phyloP scores from a whole-genome alignment of 129 eudicot species.

The Lactuca sativa region DNA sequence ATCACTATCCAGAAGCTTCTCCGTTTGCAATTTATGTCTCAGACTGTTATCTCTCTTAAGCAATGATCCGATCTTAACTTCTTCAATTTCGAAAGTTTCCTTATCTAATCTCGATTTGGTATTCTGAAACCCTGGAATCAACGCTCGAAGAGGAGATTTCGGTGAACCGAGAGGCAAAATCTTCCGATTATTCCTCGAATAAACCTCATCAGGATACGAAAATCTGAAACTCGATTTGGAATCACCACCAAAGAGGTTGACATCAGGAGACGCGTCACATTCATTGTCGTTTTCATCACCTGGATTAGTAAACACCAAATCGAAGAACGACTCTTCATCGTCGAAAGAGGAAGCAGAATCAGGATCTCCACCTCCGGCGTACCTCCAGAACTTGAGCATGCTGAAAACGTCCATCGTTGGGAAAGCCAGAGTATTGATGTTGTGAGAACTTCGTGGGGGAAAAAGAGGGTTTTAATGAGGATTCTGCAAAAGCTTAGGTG shows the following conservation, averaged over 20 bases:
- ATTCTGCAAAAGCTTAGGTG: slow-evolving; percentile 16
- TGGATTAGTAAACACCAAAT: slow-evolving; percentile 47
- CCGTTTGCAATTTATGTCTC: slow-evolving; percentile 43
- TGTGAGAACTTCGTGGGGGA: neutral
- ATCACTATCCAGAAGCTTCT: slow-evolving; percentile 21
- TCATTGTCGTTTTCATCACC: slow-evolving; percentile 3
- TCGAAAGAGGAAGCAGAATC: slow-evolving; percentile 32
- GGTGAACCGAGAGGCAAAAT: slow-evolving; percentile 19
- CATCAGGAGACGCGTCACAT: neutral
- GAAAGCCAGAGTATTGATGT: slow-evolving; percentile 40
- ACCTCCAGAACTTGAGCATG: slow-evolving; percentile 71
- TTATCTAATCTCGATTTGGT: slow-evolving; percentile 31
- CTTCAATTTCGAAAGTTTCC: slow-evolving; percentile 29
- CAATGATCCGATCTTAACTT: slow-evolving; percentile 31
- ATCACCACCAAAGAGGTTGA: slow-evolving; percentile 8
- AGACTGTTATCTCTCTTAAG: slow-evolving; percentile 57
- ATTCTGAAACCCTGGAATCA: slow-evolving; percentile 48
- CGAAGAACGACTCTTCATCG: slow-evolving; percentile 79
- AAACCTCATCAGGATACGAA: slow-evolving; percentile 35
- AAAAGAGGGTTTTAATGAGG: neutral
- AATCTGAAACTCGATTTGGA: slow-evolving; percentile 23
- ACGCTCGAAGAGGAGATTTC: slow-evolving; percentile 46
- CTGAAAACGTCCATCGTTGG: slow-evolving; percentile 57
- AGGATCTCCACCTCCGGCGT: slow-evolving; percentile 26
- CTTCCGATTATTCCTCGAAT: slow-evolving; percentile 10